Evolutionary conservation across 495 filamentous ascomycete genomes (phyloP).

Genomic region (Trypethelium eluteriae): DNA sequence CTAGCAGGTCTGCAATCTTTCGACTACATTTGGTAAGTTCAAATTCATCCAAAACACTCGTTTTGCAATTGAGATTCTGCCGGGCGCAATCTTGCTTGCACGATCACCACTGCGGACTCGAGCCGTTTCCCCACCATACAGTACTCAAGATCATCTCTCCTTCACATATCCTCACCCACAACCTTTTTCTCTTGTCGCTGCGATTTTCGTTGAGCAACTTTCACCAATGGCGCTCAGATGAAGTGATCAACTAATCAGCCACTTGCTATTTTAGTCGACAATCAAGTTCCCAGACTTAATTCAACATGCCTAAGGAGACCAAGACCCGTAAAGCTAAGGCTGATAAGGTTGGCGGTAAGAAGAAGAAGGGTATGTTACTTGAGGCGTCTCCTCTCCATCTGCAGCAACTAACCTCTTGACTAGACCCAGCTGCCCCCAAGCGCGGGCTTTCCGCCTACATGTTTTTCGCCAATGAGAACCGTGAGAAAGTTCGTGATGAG

Average conservation of each 20-base stretch:
- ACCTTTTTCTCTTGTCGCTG: neutral
- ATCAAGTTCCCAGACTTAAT: conserved; percentile 11
- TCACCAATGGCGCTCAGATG: neutral
- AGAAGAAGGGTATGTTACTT: conserved; percentile 70
- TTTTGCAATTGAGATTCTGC: neutral
- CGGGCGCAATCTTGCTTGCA: neutral
- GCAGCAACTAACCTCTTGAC: conserved; percentile 21
- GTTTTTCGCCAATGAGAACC: conserved; percentile 99
- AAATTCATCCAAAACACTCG: neutral
- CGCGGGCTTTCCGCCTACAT: conserved; percentile 99
- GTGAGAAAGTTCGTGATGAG: conserved; percentile 94
- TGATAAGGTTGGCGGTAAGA: conserved; percentile 47
- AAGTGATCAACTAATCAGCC: neutral
- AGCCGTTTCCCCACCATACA: neutral
- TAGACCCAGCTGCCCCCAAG: conserved; percentile 98
- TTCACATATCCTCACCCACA: neutral
- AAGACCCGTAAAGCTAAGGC: conserved; percentile 46
- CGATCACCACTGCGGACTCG: neutral
- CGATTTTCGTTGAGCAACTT: neutral
- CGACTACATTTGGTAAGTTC: neutral
- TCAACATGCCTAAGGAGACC: conserved; percentile 70
- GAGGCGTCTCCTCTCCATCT: neutral
- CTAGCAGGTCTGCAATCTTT: neutral
- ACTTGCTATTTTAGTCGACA: neutral
- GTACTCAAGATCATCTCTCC: neutral